phyloP scores from a whole-genome alignment of 345 rosid genomes.

The Camelina sativa region DNA sequence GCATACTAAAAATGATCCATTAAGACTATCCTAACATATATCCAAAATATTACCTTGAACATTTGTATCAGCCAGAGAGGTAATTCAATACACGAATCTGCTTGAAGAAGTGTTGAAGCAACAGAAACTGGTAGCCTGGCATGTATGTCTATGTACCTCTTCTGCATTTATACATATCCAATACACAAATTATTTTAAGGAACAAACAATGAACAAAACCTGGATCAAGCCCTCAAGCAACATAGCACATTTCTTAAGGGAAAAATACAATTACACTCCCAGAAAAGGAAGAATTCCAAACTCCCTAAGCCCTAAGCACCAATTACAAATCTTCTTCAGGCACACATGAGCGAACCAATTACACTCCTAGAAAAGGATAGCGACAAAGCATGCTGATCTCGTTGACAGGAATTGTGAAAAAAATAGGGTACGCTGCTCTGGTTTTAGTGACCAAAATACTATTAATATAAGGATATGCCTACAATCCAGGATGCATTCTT shows the following conservation, averaged over 20 bases:
- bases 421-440: not conserved
- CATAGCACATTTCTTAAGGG: conserved; percentile 5
- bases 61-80: conserved; percentile 93
- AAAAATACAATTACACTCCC: conserved; percentile 11
- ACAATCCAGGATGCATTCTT: not conserved
- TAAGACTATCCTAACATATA: conserved; percentile 17
- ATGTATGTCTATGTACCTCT: conserved; percentile 69
- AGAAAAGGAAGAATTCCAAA: conserved; percentile 4
- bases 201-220: not conserved
- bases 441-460: conserved; percentile 17
- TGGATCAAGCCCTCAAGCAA: conserved; percentile 10
- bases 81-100: conserved; percentile 81
- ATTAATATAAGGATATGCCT: not conserved
- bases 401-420: not conserved
- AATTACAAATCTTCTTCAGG: not conserved
- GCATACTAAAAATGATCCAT: not conserved
- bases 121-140: conserved; percentile 81
- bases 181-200: not conserved
- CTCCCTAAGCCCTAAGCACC: conserved; percentile 15
- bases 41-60: conserved; percentile 78
- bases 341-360: conserved; percentile 18
- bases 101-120: conserved; percentile 87
- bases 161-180: conserved; percentile 55
- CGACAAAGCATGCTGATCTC: conserved; percentile 10
- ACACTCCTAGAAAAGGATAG: not conserved